These are phyloP conservation scores for Cryptococcus maquisensis DNA, from an alignment of 1,284 basidiomycete species.

Conservation along the genomic window DNA sequence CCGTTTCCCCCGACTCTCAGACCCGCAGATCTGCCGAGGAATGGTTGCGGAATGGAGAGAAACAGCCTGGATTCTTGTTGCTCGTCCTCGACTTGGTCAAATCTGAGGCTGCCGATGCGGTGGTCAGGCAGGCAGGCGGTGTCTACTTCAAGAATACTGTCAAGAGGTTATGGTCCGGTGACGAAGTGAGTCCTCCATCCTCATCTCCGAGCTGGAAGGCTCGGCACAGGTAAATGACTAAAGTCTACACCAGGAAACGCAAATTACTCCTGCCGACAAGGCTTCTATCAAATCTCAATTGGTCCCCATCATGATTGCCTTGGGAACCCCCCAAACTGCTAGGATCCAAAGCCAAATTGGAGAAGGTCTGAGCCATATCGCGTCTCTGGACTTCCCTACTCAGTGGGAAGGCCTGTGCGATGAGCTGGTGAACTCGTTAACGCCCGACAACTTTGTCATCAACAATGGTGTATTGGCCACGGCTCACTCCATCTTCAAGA, in stretches of 20 bases:
- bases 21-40: constrained; percentile 77
- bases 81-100: constrained; percentile 67
- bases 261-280: constrained; percentile 47
- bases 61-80: constrained; percentile 72
- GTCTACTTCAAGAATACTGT: constrained; percentile 86
- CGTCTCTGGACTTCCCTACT: constrained; percentile 78
- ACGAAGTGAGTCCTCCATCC: constrained; percentile 57
- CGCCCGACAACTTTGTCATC: constrained; percentile 70
- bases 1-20: constrained; percentile 63
- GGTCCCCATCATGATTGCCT: constrained; percentile 54
- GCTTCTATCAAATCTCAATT: constrained; percentile 53
- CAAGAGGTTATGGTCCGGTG: constrained; percentile 70
- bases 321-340: constrained; percentile 48
- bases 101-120: constrained; percentile 53
- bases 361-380: constrained; percentile 81
- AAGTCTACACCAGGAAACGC: constrained; percentile 25
- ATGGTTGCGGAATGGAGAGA: constrained; percentile 61
- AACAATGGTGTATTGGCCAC: constrained; percentile 90
- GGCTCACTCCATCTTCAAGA: constrained; percentile 89
- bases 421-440: constrained; percentile 77
- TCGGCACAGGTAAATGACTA: not conserved
- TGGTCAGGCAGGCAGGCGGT: constrained; percentile 72
- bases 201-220: not conserved
- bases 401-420: constrained; percentile 81
- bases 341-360: constrained; percentile 68